Evolutionary conservation across 345 rosid genomes (phyloP), one percentile per base, ranked within the genome.

Genomic region (Hevea brasiliensis): DNA sequence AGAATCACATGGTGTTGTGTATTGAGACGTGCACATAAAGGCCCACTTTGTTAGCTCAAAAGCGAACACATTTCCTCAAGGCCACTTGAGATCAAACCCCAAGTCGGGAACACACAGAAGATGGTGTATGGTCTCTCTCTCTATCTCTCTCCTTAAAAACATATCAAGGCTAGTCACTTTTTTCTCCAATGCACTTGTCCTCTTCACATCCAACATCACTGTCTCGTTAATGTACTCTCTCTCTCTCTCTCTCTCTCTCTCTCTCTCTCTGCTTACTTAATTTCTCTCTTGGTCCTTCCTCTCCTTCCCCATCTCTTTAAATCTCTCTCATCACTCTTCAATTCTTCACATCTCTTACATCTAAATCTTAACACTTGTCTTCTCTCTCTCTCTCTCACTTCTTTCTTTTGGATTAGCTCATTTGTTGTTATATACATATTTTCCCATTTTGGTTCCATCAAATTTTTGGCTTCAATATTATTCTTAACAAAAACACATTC

Each of bases 121-220:
- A 14, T 2, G 3, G 23, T 41, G 64, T 41, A 21, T 20, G 55
- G 26, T 75, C 82, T 66, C 71, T 26, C 66, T 74, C 66, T 35
- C 67, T 23, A 64, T 66, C 13, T 48, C 67, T 23, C 47, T 72
- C n/a, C 37, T 64, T 12, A 62, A 65, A 68, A 71, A 12, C 61
- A 54, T 24, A 68, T 45, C 67, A 72, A 70, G 57, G 51, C 77
- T 65, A 74, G 77, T 75, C 81, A 79, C 83, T 79, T 79, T 85
- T 83, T 74, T 81, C 93, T 87, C 88, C 84, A 73, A 76, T 77
- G 92, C 88, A 81, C 60, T 84, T 94, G 96, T 92, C 97, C 70
- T 89, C 87, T 73, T 84, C 92, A 84, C 74, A 76, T 82, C 89
- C 92, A 89, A 87, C 97, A 87, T 85, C 90, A 78, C 84, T 83